These are phyloP conservation scores for Chaetomium tenue DNA, from an alignment of 495 filamentous ascomycete genomes.

Conservation along the genomic window DNA sequence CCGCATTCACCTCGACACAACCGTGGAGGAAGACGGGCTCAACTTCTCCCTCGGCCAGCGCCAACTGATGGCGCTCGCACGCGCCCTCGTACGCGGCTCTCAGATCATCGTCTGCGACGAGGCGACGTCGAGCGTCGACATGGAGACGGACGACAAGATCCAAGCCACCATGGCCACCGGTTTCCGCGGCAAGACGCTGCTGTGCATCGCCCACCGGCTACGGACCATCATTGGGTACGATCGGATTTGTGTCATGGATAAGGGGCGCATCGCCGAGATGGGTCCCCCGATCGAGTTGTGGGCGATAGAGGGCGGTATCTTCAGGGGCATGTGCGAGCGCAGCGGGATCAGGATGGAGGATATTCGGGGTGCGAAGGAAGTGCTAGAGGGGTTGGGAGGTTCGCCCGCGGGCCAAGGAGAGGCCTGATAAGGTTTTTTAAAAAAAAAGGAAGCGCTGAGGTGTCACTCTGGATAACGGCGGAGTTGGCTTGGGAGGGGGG, in stretches of 20 bases:
- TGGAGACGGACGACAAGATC: conserved; percentile 95
- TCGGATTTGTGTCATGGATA: conserved; percentile 93
- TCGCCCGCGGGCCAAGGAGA: neutral
- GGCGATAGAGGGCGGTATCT: conserved; percentile 62
- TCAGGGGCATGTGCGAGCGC: conserved; percentile 87
- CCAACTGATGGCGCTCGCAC: conserved; percentile 90
- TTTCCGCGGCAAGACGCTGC: conserved; percentile 82
- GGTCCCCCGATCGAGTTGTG: conserved; percentile 72
- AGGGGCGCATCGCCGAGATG: conserved; percentile 79
- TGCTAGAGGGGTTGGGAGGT: conserved; percentile 3
- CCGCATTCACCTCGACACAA: conserved; percentile 76
- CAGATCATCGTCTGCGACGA: conserved; percentile 97
- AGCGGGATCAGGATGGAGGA: conserved; percentile 81
- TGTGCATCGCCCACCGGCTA: conserved; percentile 93
- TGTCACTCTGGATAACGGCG: too few species aligned
- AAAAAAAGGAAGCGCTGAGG: too few species aligned
- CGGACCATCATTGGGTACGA: conserved; percentile 94
- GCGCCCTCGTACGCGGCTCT: conserved; percentile 78
- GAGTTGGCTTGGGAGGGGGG: too few species aligned
- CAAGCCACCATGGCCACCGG: conserved; percentile 84
- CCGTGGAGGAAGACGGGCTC: conserved; percentile 89
- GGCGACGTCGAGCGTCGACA: conserved; percentile 88
- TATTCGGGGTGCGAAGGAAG: conserved; percentile 46
- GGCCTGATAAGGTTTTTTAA: neutral
- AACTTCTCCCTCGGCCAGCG: conserved; percentile 97